phyloP scores from a whole-genome alignment of 1,284 basidiomycete genomes.

The Apiotrichum gamsii region DNA sequence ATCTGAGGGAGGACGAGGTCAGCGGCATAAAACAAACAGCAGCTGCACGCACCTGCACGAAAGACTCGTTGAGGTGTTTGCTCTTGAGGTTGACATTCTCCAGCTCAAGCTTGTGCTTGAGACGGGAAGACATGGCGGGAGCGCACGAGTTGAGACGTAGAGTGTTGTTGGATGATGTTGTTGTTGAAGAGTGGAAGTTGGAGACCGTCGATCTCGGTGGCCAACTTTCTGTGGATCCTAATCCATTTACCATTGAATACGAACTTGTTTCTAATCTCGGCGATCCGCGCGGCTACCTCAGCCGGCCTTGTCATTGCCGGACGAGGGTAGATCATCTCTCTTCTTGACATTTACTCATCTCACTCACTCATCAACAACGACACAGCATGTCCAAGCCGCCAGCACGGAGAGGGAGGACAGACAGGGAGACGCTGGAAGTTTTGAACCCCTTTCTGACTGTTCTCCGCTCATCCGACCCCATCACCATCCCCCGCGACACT shows the following conservation, averaged over 20 bases:
- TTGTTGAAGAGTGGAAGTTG: too few species aligned
- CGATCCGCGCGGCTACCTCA: too few species aligned
- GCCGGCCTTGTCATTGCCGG: conserved; percentile 1
- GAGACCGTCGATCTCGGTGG: too few species aligned
- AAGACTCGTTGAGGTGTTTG: conserved; percentile 74
- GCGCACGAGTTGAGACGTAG: too few species aligned
- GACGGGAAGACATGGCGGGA: conserved; percentile 50
- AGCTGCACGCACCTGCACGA: conserved; percentile 64
- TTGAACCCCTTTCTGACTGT: conserved; percentile 25
- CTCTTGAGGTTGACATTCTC: conserved; percentile 68
- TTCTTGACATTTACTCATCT: too few species aligned
- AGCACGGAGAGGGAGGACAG: background rate
- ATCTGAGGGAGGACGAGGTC: conserved; percentile 56
- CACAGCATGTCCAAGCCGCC: conserved; percentile 1
- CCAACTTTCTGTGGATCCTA: too few species aligned
- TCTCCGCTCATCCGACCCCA: conserved; percentile 16
- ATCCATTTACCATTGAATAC: too few species aligned
- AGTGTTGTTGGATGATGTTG: too few species aligned
- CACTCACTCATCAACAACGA: too few species aligned
- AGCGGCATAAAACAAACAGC: too few species aligned
- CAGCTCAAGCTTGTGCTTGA: conserved; percentile 63
- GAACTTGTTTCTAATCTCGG: too few species aligned
- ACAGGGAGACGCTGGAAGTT: conserved; percentile 13
- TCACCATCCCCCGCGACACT: conserved; percentile 26
- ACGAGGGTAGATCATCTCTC: background rate